phyloP scores from a whole-genome alignment of 2,329 filamentous ascomycete genomes.

The Colletotrichum graminicola region DNA sequence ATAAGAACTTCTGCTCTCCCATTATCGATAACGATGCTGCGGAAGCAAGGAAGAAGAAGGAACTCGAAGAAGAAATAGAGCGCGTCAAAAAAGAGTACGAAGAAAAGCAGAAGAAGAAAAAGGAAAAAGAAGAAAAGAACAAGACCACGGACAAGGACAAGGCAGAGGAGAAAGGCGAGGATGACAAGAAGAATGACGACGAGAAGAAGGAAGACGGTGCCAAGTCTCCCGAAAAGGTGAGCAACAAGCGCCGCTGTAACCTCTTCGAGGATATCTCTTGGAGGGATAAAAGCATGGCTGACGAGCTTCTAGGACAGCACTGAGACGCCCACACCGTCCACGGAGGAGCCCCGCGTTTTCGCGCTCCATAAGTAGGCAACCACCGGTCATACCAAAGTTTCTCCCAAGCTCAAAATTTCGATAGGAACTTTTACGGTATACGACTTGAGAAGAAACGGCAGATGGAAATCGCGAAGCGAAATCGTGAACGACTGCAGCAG shows the following conservation, averaged over 20 bases:
- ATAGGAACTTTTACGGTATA: constrained; percentile 87
- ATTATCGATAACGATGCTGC: constrained; percentile 77
- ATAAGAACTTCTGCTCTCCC: constrained; percentile 82
- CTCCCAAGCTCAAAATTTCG: neutral
- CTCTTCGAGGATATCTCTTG: too few species aligned
- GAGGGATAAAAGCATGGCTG: constrained; percentile 4
- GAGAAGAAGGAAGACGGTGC: constrained; percentile 50
- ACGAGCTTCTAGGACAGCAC: constrained; percentile 60
- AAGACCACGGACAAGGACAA: constrained; percentile 63
- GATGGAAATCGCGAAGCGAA: constrained; percentile 82
- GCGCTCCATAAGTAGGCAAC: constrained; percentile 52
- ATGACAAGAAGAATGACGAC: constrained; percentile 57
- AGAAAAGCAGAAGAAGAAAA: constrained; percentile 76
- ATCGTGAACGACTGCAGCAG: constrained; percentile 82
- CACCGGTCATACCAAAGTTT: neutral
- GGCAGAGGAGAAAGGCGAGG: constrained; percentile 59
- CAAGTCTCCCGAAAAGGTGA: constrained; percentile 45
- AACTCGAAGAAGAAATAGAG: constrained; percentile 73
- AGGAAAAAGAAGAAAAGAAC: constrained; percentile 74
- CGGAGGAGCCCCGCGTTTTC: constrained; percentile 83
- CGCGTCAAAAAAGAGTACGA: constrained; percentile 82
- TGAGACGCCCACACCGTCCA: constrained; percentile 49
- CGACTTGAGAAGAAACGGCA: constrained; percentile 83
- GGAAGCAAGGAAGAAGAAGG: constrained; percentile 74
- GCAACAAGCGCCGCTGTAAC: constrained; percentile 2